phyloP scores from a whole-genome alignment of 2,329 filamentous ascomycete genomes.

The Aspergillus sp. region DNA sequence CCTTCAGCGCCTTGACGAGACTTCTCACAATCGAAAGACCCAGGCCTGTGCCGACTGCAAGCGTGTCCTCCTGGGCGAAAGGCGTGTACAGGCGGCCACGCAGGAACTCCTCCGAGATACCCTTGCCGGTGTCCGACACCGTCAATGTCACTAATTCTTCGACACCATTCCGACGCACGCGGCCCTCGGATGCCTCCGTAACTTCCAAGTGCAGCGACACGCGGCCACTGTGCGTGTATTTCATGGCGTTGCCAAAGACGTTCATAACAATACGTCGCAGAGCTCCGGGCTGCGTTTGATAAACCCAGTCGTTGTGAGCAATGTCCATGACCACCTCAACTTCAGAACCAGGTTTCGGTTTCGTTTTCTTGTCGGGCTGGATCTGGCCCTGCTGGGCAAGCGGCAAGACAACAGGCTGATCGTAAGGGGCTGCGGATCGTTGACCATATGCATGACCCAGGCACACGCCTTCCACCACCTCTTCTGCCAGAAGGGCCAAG shows the following conservation, averaged over 20 bases:
- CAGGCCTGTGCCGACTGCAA: slow-evolving; percentile 54
- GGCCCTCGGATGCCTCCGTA: slow-evolving; percentile 31
- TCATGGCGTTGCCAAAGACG: slow-evolving; percentile 63
- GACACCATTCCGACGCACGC: slow-evolving; percentile 32
- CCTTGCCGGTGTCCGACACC: slow-evolving; percentile 65
- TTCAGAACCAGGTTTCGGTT: slow-evolving; percentile 19
- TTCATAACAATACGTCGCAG: slow-evolving; percentile 63
- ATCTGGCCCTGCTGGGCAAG: slow-evolving; percentile 7
- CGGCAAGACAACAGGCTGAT: slow-evolving; percentile 26
- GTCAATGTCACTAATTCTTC: slow-evolving; percentile 45
- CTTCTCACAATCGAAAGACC: slow-evolving; percentile 65
- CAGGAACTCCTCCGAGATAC: slow-evolving; percentile 65
- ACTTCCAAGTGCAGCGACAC: slow-evolving; percentile 48
- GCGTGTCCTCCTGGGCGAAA: slow-evolving; percentile 60
- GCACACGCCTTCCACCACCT: slow-evolving; percentile 58
- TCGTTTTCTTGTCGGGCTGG: neutral
- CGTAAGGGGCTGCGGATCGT: slow-evolving; percentile 27
- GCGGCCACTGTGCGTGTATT: slow-evolving; percentile 59
- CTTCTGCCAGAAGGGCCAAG: slow-evolving; percentile 52
- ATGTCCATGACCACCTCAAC: slow-evolving; percentile 57
- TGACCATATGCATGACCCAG: slow-evolving; percentile 50
- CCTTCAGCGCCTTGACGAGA: slow-evolving; percentile 62
- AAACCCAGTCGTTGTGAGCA: slow-evolving; percentile 54
- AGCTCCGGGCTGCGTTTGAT: slow-evolving; percentile 58
- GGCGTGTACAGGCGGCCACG: slow-evolving; percentile 61